Conservation (phyloP, 495 filamentous ascomycete genomes). For the Tuber brumale region DNA sequence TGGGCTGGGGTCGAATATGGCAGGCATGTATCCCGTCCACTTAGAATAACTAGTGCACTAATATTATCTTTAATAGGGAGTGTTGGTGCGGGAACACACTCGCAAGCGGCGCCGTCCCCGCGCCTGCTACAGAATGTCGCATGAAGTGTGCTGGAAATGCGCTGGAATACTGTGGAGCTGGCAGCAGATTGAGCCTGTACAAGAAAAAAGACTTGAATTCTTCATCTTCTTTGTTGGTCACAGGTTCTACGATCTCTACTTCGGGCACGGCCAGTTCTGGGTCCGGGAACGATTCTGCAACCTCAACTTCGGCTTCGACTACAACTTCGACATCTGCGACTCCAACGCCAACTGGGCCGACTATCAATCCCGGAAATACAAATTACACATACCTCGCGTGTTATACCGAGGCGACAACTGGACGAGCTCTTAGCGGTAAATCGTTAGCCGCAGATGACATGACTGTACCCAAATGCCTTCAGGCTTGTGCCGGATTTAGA, state of each 20-base stretch:
- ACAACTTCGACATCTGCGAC: conserved; percentile 13
- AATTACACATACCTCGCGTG: conserved; percentile 40
- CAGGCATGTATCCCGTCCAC: not conserved
- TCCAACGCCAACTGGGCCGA: conserved; percentile 20
- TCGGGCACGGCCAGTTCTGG: not conserved
- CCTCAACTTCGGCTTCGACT: conserved; percentile 16
- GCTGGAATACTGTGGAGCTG: conserved; percentile 4
- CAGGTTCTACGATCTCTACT: not conserved
- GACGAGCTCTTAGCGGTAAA: conserved; percentile 34
- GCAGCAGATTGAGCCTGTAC: conserved; percentile 4
- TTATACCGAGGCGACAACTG: conserved; percentile 40
- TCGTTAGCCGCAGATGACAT: conserved; percentile 19
- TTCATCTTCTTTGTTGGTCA: not conserved
- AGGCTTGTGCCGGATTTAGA: conserved; percentile 38
- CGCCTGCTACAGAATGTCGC: not conserved
- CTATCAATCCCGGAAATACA: conserved; percentile 30
- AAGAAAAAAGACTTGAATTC: not conserved
- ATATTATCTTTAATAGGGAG: not conserved
- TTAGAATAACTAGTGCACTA: not conserved
- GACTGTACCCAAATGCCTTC: conserved; percentile 37
- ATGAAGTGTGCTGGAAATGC: conserved; percentile 10
- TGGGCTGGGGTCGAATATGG: conserved; percentile 43
- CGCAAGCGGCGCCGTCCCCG: not conserved
- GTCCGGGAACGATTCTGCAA: conserved; percentile 3
- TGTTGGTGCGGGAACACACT: conserved; percentile 16